Evolutionary conservation across 2,329 filamentous ascomycete species (phyloP).

Genomic region (Tolypocladium nubicola): DNA sequence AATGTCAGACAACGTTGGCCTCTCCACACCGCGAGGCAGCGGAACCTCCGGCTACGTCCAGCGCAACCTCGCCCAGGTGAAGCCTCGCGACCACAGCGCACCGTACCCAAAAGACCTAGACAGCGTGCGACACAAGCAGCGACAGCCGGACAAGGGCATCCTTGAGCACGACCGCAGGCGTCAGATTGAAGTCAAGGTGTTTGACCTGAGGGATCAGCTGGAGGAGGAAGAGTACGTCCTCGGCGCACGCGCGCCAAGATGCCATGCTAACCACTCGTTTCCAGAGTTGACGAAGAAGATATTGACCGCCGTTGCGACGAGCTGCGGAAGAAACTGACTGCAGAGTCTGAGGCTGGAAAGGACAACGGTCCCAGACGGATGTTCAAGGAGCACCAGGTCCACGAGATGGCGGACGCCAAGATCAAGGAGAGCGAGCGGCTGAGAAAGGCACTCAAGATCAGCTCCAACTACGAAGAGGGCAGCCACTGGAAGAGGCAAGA

Average conservation of each 20-base stretch:
- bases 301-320: constrained; percentile 57
- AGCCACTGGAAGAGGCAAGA: constrained; percentile 79
- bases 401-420: constrained; percentile 93
- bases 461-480: constrained; percentile 75
- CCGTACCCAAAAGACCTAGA: constrained; percentile 68
- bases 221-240: constrained; percentile 69
- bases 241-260: not conserved
- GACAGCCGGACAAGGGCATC: constrained; percentile 84
- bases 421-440: constrained; percentile 89
- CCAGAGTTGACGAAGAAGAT: constrained; percentile 73
- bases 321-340: constrained; percentile 28
- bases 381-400: constrained; percentile 87
- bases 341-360: constrained; percentile 24
- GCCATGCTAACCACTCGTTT: constrained; percentile 6
- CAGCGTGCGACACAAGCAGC: constrained; percentile 60
- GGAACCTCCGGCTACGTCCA: constrained; percentile 97
- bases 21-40: constrained; percentile 85
- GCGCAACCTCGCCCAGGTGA: constrained; percentile 83
- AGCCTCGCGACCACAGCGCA: constrained; percentile 67
- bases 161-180: constrained; percentile 89
- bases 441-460: constrained; percentile 76
- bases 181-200: constrained; percentile 85
- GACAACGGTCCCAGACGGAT: constrained; percentile 31
- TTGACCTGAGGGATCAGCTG: constrained; percentile 80
- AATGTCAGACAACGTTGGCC: constrained; percentile 97